These are phyloP conservation scores for Russula griseocarnosa DNA, from an alignment of 768 basidiomycete species.

Conservation along the genomic window DNA sequence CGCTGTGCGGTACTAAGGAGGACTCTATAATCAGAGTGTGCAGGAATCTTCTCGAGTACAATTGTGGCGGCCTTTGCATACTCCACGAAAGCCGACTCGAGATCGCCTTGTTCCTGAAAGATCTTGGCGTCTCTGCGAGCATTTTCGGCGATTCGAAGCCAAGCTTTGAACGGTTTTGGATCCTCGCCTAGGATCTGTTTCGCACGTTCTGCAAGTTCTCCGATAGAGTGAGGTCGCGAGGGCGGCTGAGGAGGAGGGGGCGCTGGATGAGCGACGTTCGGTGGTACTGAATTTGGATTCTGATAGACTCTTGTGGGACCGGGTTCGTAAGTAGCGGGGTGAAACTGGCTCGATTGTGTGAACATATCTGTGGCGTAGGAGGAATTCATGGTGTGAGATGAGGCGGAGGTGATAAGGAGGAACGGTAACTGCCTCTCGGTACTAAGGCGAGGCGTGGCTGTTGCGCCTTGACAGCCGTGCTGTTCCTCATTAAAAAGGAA, in stretches of 20 bases:
- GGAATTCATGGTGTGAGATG: conserved; percentile 13
- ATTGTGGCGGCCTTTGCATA: conserved; percentile 72
- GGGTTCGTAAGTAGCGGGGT: conserved; percentile 16
- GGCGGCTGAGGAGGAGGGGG: not conserved
- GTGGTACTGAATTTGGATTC: conserved; percentile 15
- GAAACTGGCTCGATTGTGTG: conserved; percentile 18
- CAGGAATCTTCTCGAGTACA: conserved; percentile 74
- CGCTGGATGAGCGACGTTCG: conserved; percentile 13
- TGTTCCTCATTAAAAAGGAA: conserved; percentile 4
- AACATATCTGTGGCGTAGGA: conserved; percentile 7
- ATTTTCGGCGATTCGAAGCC: conserved; percentile 60
- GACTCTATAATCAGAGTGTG: conserved; percentile 59
- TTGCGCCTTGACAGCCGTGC: not conserved
- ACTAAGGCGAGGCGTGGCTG: too few relatives aligned
- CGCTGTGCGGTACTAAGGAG: conserved; percentile 56
- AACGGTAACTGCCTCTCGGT: not conserved
- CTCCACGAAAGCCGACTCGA: conserved; percentile 68
- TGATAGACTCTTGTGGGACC: conserved; percentile 9
- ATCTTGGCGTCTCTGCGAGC: conserved; percentile 44
- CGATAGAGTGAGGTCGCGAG: conserved; percentile 48
- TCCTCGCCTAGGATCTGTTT: conserved; percentile 55
- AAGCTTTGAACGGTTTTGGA: conserved; percentile 57
- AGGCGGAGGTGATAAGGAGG: not conserved
- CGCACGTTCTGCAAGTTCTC: conserved; percentile 61
- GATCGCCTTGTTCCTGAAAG: conserved; percentile 44